Base-by-base conservation (phyloP, 495 filamentous ascomycete species). In the Aspergillus conjunctus region DNA sequence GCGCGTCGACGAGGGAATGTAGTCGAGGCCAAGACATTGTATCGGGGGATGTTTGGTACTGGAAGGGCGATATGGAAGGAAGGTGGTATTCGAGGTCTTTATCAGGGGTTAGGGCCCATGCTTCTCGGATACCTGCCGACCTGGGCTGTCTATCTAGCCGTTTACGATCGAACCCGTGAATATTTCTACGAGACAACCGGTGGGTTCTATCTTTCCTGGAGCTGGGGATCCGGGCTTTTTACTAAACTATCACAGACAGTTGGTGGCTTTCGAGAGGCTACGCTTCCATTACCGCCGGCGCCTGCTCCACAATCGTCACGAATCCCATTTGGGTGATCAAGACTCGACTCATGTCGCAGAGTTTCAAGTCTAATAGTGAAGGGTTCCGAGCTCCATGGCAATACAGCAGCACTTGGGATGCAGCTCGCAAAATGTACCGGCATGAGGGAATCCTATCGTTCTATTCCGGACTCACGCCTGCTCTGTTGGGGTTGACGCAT, bases 291-390 rank as follows among this genome's bases (percentile, higher is more conserved):
- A 85, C 90, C 39, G 94, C 92, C 33, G 94, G 94, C 17, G 91
- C 88, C 56, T 96, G 90, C 71, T 96, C 91, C 56, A 98, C 95
- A 4, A 84, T 98, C 61, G 90, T 84, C 56, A 99, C 94, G n/a
- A 99, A 99, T 73, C 94, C 94, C 0, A 99, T 99, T 59, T 99
- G 94, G 94, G 95, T 99, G 30, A 96, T 99, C 76, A 99, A 99
- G 71, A 99, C 94, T 33, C 84, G 94, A 60, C 82, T 99, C 41
- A 97, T 97, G 93, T 94, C 95, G 4, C 93, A 98, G 67, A 85
- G 80, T 56, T 68, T 77, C 33, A 77, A 68, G 48, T 71, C 79
- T 12, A 75, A 78, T 41, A 73, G 65, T 21, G 82, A 85, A 62
- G 81, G 85, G 70, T 69, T 80, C 61, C 73, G 85, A 72, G 80